Base-by-base conservation (phyloP, 768 basidiomycete species). In the Mycena vulgaris region DNA sequence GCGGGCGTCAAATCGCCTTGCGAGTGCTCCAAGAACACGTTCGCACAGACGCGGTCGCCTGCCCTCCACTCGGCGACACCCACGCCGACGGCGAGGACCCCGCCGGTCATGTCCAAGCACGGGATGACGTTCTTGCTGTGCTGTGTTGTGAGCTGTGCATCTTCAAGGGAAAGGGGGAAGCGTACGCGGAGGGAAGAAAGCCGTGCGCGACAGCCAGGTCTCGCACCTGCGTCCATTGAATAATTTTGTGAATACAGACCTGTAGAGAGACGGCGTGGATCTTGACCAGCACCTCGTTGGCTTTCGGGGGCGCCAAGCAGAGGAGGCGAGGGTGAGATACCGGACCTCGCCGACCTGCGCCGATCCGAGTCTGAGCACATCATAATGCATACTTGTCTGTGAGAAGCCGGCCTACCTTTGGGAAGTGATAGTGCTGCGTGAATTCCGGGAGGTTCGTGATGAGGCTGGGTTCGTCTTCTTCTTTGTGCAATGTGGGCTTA, bases 211-310 rank as follows among this genome's bases (percentile, higher is more conserved):
- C n/a, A 11, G 55, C 17, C 55, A 39, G 7, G 37, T 57, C 55
- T 7, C 57, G 57, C 1, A 40, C 39, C 57, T 56, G n/a, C n/a
- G n/a, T n/a, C n/a, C n/a, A 11, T 11, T 17, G 39, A 3, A n/a
- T 42, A 30, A 85, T 57, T 83, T 77, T 8, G 79, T 77, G 37
- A 23, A 86, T 71, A 8, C 82, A 79, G 17, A 84, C 85, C 66
- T 84, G 80, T 23, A 85, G 74, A 45, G 85, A 85, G 28, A 84
- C 83, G 4, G 84, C 81, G 45, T 82, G 80, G 10, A 84, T 76
- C 51, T 81, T 83, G 73, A 85, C 79, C 31, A 84, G 83, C 23
- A 84, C 84, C 51, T 86, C 78, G 11, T 69, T 76, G 1, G 80
- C 73, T 49, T 75, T 78, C 7, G 77, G 81, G 57, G 75, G 66